Evolutionary conservation across 192 early-diverging fungal genomes (phyloP).

Genomic region (Dissophora globulifera): DNA sequence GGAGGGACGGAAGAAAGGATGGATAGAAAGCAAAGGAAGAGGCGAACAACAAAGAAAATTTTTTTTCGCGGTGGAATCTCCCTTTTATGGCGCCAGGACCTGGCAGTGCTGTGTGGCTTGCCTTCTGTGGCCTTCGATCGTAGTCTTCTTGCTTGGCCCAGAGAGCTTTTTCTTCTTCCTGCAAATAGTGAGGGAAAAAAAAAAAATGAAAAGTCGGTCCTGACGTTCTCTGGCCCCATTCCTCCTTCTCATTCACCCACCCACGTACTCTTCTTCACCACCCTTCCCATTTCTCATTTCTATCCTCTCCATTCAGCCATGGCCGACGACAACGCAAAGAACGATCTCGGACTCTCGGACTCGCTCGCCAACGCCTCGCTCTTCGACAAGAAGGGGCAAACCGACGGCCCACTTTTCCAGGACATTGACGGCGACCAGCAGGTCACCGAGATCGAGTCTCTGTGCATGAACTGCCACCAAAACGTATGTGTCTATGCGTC

Average conservation of each 20-base stretch:
- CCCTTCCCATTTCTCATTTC: constrained; percentile 4
- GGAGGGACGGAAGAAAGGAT: constrained; percentile 11
- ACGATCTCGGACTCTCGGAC: constrained; percentile 32
- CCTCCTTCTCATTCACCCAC: too few relatives aligned
- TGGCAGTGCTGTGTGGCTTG: too few relatives aligned
- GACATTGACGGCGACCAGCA: constrained; percentile 53
- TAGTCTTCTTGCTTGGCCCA: too few relatives aligned
- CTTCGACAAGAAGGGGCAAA: constrained; percentile 27
- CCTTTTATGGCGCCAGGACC: not conserved
- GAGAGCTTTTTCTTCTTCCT: too few relatives aligned
- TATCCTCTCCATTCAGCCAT: constrained; percentile 2
- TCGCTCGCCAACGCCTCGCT: constrained; percentile 20
- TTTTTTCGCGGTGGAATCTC: too few relatives aligned
- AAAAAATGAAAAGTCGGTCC: too few relatives aligned
- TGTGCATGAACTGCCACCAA: constrained; percentile 92
- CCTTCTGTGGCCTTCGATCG: too few relatives aligned
- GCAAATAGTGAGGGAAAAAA: too few relatives aligned
- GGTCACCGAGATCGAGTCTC: constrained; percentile 86
- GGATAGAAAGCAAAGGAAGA: not conserved
- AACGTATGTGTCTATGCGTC: constrained; percentile 59
- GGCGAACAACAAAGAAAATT: constrained; percentile 4
- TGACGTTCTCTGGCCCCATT: too few relatives aligned
- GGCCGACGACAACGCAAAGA: constrained; percentile 24
- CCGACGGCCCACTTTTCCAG: constrained; percentile 53
- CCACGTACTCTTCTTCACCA: not conserved